Percentiles rank a stretch among this genome's conserved stretches.
Evolutionary conservation across 441 rosid species (phyloP).

Genomic region (Pelargonium myrrhifolium): DNA sequence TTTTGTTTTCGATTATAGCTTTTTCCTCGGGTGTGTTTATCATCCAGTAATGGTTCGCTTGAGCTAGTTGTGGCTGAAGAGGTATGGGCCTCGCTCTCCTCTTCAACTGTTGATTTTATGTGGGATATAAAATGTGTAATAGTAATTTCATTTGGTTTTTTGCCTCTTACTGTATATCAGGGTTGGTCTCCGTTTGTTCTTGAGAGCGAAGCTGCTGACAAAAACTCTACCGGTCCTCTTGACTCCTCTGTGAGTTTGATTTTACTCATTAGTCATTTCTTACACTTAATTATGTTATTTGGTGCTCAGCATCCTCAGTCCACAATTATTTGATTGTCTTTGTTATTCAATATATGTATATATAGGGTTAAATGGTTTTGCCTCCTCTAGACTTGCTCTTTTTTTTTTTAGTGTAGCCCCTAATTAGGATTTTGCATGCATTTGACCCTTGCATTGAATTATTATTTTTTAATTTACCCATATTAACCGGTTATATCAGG

Average conservation of each 20-base stretch:
- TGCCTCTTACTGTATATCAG: conserved; percentile 29
- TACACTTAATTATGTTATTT: neutral
- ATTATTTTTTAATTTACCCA: no score
- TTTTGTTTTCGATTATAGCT: conserved; percentile 25
- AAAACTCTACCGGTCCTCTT: conserved; percentile 28
- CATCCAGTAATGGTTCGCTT: conserved; percentile 21
- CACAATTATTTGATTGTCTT: no score
- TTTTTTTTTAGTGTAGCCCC: no score
- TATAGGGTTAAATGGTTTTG: no score
- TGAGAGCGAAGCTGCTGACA: conserved; percentile 33
- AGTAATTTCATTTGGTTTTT: neutral
- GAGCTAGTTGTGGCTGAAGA: conserved; percentile 40
- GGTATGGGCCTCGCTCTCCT: conserved; percentile 27
- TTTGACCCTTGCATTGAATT: no score
- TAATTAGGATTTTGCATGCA: no score
- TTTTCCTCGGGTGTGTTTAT: conserved; percentile 46
- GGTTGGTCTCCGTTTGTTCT: conserved; percentile 66
- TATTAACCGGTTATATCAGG: no score
- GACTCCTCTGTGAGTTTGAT: conserved; percentile 36
- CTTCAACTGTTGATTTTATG: neutral
- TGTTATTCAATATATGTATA: no score
- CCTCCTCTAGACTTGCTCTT: no score
- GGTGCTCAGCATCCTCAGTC: no score
- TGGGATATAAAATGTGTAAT: conserved; percentile 1
- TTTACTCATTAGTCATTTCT: neutral